phyloP scores from a whole-genome alignment of 371 early-diverging fungal species.

The Mortierella sp. region DNA sequence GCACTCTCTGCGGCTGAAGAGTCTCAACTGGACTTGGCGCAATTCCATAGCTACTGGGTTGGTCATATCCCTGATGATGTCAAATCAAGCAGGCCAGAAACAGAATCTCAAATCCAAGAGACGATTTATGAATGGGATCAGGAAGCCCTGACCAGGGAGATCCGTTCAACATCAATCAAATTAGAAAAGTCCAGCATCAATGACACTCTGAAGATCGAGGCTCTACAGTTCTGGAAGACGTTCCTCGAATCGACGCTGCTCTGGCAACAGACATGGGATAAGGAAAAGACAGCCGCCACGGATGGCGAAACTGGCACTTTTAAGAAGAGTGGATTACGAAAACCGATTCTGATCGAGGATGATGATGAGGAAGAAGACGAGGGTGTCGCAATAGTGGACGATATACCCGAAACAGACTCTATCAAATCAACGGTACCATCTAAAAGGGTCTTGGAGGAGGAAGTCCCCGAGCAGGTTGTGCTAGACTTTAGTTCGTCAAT shows the following conservation, averaged over 20 bases:
- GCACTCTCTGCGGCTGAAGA: conserved; percentile 33
- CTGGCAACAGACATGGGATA: background rate
- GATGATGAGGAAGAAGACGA: conserved; percentile 14
- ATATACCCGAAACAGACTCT: background rate
- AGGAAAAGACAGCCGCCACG: background rate
- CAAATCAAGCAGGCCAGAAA: conserved; percentile 41
- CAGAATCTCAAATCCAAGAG: conserved; percentile 55
- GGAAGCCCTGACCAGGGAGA: conserved; percentile 32
- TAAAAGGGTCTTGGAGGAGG: background rate
- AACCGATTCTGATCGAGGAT: conserved; percentile 22
- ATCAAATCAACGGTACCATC: conserved; percentile 1
- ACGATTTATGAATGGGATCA: conserved; percentile 56
- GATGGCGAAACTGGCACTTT: background rate
- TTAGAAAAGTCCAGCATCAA: conserved; percentile 60
- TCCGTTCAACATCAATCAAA: conserved; percentile 52
- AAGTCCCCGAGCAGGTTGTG: background rate
- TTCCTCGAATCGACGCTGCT: conserved; percentile 51
- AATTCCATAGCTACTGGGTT: conserved; percentile 49
- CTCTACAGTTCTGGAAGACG: conserved; percentile 55
- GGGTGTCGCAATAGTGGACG: background rate
- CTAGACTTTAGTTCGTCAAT: conserved; percentile 47
- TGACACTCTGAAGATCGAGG: conserved; percentile 55
- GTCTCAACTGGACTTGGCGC: conserved; percentile 15
- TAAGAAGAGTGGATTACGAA: conserved; percentile 21
- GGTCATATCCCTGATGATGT: conserved; percentile 43